Conservation (phyloP, 169 alveolate genomes). For the Eimeria necatrix region DNA sequence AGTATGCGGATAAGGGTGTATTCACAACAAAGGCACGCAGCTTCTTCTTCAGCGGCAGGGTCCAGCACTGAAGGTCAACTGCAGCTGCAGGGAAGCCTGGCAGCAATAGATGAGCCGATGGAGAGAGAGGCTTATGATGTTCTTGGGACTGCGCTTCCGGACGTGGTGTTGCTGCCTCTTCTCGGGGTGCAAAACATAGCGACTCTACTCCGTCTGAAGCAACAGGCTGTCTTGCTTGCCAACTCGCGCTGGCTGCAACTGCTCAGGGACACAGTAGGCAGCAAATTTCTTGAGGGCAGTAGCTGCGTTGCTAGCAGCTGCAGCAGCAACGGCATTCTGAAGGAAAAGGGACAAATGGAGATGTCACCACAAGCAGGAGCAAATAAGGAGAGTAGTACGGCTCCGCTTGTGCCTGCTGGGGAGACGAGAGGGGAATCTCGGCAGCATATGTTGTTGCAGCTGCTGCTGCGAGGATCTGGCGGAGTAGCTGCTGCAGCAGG, state of each 20-base stretch:
- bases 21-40: conserved; percentile 75
- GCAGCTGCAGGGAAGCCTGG: conserved; percentile 42
- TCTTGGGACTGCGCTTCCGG: conserved; percentile 28
- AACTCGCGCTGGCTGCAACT: conserved; percentile 78
- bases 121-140: conserved; percentile 73
- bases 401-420: not conserved
- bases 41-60: conserved; percentile 45
- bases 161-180: conserved; percentile 70
- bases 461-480: conserved; percentile 68
- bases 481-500: conserved; percentile 77
- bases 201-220: conserved; percentile 69
- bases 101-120: conserved; percentile 64
- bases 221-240: conserved; percentile 40
- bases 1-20: conserved; percentile 77
- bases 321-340: conserved; percentile 5
- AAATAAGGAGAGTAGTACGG: not conserved
- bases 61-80: conserved; percentile 24
- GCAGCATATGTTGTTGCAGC: conserved; percentile 71
- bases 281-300: conserved; percentile 69
- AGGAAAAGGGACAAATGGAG: not conserved
- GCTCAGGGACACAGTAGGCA: conserved; percentile 68
- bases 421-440: conserved; percentile 1
- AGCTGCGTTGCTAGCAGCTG: conserved; percentile 23
- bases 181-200: conserved; percentile 29
- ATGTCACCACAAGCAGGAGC: conserved; percentile 2